A percentile compares a stretch with the other conserved stretches of the same genome.
phyloP scores from a whole-genome alignment of 768 basidiomycete genomes.

The Trametes meyenii region DNA sequence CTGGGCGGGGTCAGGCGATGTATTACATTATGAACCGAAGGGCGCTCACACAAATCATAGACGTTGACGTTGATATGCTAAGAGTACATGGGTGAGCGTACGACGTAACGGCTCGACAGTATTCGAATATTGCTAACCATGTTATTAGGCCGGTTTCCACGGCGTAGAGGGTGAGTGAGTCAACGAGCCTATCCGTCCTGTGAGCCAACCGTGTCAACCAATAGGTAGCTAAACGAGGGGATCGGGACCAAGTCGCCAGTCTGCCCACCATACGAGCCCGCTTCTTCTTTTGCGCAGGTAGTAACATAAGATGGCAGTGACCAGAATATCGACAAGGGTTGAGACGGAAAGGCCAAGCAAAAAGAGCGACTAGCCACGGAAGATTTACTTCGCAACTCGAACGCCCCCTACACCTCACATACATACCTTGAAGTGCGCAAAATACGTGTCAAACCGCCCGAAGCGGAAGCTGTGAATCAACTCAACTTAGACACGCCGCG shows the following conservation, averaged over 20 bases:
- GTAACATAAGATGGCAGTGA: not conserved
- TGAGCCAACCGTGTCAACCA: not conserved
- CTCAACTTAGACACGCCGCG: too few species aligned
- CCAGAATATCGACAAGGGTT: not conserved
- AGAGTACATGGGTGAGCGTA: not conserved
- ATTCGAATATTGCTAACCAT: not conserved
- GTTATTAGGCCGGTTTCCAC: not conserved
- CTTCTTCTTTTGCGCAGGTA: not conserved
- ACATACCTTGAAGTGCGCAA: too few species aligned
- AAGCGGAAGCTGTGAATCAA: too few species aligned
- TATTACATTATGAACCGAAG: too few species aligned
- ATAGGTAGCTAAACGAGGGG: too few species aligned
- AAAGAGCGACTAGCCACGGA: not conserved
- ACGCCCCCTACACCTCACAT: too few species aligned
- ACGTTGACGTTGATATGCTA: not conserved
- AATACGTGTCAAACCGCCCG: too few species aligned
- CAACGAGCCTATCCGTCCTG: not conserved
- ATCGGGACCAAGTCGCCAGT: not conserved
- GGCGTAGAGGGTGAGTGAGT: not conserved
- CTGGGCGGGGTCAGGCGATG: too few species aligned
- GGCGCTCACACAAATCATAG: not conserved
- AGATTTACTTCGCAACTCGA: not conserved
- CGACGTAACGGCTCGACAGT: not conserved
- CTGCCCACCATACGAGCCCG: not conserved
- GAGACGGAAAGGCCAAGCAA: not conserved